Percentiles rank a stretch among this genome's conserved stretches.
Conservation (phyloP, 495 filamentous ascomycete species). For the Bryoglossum gracile region DNA sequence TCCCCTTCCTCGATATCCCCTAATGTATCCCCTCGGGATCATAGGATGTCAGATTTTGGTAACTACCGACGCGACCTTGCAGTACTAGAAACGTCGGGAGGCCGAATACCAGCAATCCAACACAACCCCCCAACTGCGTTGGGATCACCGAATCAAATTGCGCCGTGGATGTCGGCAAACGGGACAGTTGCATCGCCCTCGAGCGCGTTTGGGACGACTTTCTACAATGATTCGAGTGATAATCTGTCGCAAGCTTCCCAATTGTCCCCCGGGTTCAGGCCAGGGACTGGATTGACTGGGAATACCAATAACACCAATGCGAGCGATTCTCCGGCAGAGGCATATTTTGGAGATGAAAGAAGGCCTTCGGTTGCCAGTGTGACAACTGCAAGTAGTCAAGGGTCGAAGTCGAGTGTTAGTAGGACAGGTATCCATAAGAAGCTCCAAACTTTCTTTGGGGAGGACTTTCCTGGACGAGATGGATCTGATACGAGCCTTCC, state of each 20-base stretch:
- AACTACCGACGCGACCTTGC: constrained; percentile 67
- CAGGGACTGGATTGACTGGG: constrained; percentile 48
- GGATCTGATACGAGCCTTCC: constrained; percentile 68
- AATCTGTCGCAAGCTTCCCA: constrained; percentile 49
- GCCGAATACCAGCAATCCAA: constrained; percentile 44
- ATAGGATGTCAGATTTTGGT: constrained; percentile 48
- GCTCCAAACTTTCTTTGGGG: constrained; percentile 79
- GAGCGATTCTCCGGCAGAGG: constrained; percentile 61
- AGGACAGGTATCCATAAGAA: constrained; percentile 64
- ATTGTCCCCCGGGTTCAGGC: constrained; percentile 60
- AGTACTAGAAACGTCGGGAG: constrained; percentile 53
- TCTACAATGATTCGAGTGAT: constrained; percentile 62
- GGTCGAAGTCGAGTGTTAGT: constrained; percentile 70
- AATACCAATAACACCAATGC: constrained; percentile 33
- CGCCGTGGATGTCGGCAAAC: constrained; percentile 41
- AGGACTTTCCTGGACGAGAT: constrained; percentile 65
- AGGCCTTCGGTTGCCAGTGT: constrained; percentile 85
- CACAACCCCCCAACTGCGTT: constrained; percentile 45
- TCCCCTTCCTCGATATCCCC: constrained; percentile 42
- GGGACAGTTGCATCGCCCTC: constrained; percentile 27
- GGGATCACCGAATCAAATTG: constrained; percentile 38
- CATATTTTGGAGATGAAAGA: constrained; percentile 64
- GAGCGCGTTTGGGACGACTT: constrained; percentile 35
- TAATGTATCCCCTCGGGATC: constrained; percentile 39
- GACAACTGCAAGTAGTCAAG: constrained; percentile 78